Conservation (phyloP, 371 early-diverging fungal species). For the Mucor sp. region DNA sequence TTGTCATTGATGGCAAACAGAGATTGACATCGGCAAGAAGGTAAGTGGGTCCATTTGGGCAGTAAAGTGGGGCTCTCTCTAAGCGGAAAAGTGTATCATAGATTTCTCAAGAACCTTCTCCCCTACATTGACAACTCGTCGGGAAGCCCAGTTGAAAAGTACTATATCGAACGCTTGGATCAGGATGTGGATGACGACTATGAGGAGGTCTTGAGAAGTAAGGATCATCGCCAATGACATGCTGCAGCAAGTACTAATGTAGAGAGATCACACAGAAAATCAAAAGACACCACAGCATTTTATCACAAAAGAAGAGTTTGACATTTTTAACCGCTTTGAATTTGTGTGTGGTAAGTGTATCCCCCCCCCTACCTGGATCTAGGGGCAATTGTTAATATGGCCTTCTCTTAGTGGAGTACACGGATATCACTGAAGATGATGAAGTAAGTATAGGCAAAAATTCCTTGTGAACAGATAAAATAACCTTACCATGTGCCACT, state of each 20-base stretch:
- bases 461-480: not conserved
- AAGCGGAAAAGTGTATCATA: not conserved
- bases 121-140: slow-evolving; percentile 24
- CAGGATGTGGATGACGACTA: not conserved
- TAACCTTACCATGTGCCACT: not conserved
- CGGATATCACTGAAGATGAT: slow-evolving; percentile 25
- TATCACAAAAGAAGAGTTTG: slow-evolving; percentile 9
- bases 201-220: not conserved
- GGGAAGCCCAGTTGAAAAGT: slow-evolving; percentile 11
- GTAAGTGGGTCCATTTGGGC: slow-evolving; percentile 8
- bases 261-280: not conserved
- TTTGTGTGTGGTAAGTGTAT: slow-evolving; percentile 32
- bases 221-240: not conserved
- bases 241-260: not conserved
- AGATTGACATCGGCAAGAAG: slow-evolving; percentile 33
- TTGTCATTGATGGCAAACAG: slow-evolving; percentile 47
- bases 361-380: not conserved
- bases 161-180: slow-evolving; percentile 5
- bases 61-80: not conserved
- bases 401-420: slow-evolving; percentile 30
- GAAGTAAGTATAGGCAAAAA: slow-evolving; percentile 26
- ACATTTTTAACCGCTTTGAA: slow-evolving; percentile 23
- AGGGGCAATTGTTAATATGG: not conserved
- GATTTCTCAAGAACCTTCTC: slow-evolving; percentile 43
- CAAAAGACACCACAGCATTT: not conserved